phyloP scores from a whole-genome alignment of 495 filamentous ascomycete species.

The Letharia columbiana region DNA sequence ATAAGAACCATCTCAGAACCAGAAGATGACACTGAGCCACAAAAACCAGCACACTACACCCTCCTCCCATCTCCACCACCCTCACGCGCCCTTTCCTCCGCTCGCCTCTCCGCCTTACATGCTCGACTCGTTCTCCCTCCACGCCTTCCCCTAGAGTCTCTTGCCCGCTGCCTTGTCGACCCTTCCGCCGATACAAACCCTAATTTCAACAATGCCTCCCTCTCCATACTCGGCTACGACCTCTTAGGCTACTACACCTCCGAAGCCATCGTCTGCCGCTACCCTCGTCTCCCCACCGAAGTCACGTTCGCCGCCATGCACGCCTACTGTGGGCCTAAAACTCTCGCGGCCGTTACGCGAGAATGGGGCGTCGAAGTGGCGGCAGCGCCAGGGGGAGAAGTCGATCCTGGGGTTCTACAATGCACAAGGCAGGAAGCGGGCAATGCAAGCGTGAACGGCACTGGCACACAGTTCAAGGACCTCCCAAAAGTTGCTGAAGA shows the following conservation, averaged over 20 bases:
- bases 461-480: constrained; percentile 32
- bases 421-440: constrained; percentile 57
- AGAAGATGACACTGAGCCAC: constrained; percentile 21
- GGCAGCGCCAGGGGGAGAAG: constrained; percentile 75
- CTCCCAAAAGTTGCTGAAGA: constrained; percentile 32
- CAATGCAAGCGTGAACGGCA: constrained; percentile 32
- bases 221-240: constrained; percentile 71
- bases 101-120: constrained; percentile 90
- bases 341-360: constrained; percentile 57
- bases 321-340: constrained; percentile 65
- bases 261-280: constrained; percentile 77
- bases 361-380: constrained; percentile 90
- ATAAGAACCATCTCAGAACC: constrained; percentile 13
- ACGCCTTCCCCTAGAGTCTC: constrained; percentile 72
- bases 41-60: constrained; percentile 7
- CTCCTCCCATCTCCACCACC: constrained; percentile 57
- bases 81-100: constrained; percentile 58
- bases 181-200: constrained; percentile 66
- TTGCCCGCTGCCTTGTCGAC: constrained; percentile 81
- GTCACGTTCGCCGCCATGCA: constrained; percentile 76
- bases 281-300: constrained; percentile 77
- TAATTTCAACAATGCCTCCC: constrained; percentile 70
- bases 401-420: constrained; percentile 89
- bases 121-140: constrained; percentile 77
- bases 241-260: constrained; percentile 77